These are phyloP conservation scores for Colletotrichum sp. DNA, from an alignment of 2,329 filamentous ascomycete species.

Conservation along the genomic window DNA sequence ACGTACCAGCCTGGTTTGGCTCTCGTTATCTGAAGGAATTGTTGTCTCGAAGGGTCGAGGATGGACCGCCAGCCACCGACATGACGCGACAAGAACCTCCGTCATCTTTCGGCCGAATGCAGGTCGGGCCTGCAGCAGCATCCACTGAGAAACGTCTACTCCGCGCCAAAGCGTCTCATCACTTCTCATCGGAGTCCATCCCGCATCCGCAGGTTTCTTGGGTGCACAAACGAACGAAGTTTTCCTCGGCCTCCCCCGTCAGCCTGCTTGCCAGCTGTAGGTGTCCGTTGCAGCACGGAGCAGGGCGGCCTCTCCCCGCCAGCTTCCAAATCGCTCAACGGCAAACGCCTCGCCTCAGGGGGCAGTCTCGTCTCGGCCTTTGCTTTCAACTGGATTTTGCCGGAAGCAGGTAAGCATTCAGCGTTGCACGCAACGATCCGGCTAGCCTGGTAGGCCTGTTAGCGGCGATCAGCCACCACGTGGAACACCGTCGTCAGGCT, in stretches of 20 bases:
- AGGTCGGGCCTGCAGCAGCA: neutral
- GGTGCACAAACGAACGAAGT: neutral
- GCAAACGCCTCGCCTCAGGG: slow-evolving; percentile 1
- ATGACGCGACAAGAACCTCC: neutral
- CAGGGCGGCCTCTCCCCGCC: neutral
- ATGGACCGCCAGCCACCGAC: neutral
- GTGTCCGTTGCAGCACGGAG: neutral
- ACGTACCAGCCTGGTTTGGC: neutral
- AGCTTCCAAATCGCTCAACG: neutral
- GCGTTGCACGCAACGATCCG: slow-evolving; percentile 3
- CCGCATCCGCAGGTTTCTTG: neutral
- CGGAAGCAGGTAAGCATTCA: neutral
- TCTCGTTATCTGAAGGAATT: neutral
- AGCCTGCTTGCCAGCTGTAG: neutral
- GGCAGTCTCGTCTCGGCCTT: neutral
- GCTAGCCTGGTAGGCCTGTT: neutral
- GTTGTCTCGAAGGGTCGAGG: neutral
- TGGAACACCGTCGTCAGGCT: neutral
- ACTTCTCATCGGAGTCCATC: neutral
- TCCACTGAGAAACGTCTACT: neutral
- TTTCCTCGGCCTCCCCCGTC: neutral
- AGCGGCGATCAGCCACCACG: slow-evolving; percentile 17
- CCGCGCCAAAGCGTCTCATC: neutral
- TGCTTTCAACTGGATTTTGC: neutral
- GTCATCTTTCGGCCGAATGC: slow-evolving; percentile 3